These are phyloP conservation scores for Zymoseptoria pseudotritici DNA, from an alignment of 2,329 filamentous ascomycete genomes.

Conservation along the genomic window DNA sequence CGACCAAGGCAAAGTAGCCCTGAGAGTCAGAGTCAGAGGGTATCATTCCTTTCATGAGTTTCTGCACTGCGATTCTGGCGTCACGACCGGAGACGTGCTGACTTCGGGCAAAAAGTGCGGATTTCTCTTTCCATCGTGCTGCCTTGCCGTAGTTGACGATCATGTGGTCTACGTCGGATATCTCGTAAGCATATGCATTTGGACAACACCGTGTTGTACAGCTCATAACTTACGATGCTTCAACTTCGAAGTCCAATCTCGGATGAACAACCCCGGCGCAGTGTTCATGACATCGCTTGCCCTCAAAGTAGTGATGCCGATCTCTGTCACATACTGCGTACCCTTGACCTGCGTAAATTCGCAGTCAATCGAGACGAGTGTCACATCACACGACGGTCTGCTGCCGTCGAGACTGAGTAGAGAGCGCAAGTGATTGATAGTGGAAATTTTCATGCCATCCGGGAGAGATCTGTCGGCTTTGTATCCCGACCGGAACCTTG, in stretches of 20 bases:
- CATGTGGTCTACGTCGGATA: constrained; percentile 2
- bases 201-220: neutral
- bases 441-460: neutral
- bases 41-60: neutral
- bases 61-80: constrained; percentile 1
- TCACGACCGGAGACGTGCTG: constrained; percentile 2
- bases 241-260: constrained; percentile 60
- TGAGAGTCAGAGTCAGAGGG: neutral
- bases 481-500: neutral
- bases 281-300: constrained; percentile 27
- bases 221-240: constrained; percentile 22
- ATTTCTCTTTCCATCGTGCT: neutral
- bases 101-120: constrained; percentile 9
- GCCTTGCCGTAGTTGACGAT: constrained; percentile 4
- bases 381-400: neutral
- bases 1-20: constrained; percentile 41
- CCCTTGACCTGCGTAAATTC: neutral
- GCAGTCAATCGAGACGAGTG: neutral
- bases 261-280: constrained; percentile 52
- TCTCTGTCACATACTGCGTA: neutral
- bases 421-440: neutral
- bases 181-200: neutral
- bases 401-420: neutral
- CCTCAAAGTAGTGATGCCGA: neutral
- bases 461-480: neutral